Evolutionary conservation across 306 rosid species (phyloP), one percentile per base, ranked within the genome.

Genomic region (Malus sylvestris): DNA sequence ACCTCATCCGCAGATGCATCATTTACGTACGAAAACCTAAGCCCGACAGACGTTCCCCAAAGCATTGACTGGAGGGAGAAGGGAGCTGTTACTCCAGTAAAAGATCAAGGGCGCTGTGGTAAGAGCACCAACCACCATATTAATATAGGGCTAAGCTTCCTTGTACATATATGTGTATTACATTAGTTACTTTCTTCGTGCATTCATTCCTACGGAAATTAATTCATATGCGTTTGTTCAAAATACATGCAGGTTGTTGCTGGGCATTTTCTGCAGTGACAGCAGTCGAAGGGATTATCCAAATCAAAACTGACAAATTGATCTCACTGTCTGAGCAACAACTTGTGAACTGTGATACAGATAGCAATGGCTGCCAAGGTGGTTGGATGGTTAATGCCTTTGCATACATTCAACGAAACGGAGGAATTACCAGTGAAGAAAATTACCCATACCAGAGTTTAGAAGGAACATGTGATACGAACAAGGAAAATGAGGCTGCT

Each of bases 181-280:
- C 38, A 33, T 33, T 10, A 44, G 10, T 44, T 44, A 44, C 46
- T 44, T 44, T 44, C 38, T 44, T 44, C 46, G 12, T 25, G 13
- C 51, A 20, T 45, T 57, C 23, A 18, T 44, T 44, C 46, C 46
- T 10, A 44, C 46, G 13, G 46, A 44, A 10, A 44, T 44, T 44
- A 44, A 10, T 44, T 44, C 46, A 44, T 44, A 44, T 10, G 0
- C 4, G 46, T 44, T 44, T 44, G 46, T 44, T 44, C 4, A 13
- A 44, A 44, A 44, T 44, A 29, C 15, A 66, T 66, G n/a, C 59
- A 81, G 85, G 79, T 23, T 75, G 83, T 63, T 78, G 83, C 4
- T 77, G 87, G 86, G 89, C 85, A 0, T 86, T 83, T 75, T 80
- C 89, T 18, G 87, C 84, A 32, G 82, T 88, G 44, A 86, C 86